Conservation (phyloP, 306 rosid species). For the Pachyrhizus erosus region DNA sequence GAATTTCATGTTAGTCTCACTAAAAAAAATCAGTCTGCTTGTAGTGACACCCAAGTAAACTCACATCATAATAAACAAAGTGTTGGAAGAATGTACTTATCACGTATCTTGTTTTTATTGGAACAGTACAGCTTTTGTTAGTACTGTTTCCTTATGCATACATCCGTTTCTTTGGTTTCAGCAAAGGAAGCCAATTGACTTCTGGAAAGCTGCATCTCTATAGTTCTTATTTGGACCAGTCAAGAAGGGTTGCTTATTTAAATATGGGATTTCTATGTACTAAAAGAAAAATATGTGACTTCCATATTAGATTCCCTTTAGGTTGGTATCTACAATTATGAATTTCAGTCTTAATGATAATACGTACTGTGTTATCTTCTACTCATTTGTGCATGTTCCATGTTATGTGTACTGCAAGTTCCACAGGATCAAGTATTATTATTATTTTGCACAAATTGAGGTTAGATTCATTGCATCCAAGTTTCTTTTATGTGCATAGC, state of each 20-base stretch:
- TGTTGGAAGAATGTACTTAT: neutral
- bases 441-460: neutral
- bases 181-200: slow-evolving; percentile 87
- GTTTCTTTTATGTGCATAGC: neutral
- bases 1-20: neutral
- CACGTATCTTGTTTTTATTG: slow-evolving; percentile 3
- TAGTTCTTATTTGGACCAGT: slow-evolving; percentile 47
- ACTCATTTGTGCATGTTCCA: slow-evolving; percentile 4
- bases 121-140: neutral
- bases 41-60: neutral
- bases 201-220: slow-evolving; percentile 75
- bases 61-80: neutral
- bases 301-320: slow-evolving; percentile 8
- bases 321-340: slow-evolving; percentile 3
- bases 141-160: slow-evolving; percentile 7
- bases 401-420: slow-evolving; percentile 3
- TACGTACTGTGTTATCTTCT: neutral
- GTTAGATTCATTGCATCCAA: neutral
- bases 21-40: neutral
- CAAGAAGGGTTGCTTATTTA: neutral
- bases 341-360: neutral
- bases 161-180: slow-evolving; percentile 49
- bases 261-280: slow-evolving; percentile 11
- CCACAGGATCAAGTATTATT: neutral
- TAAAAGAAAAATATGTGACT: slow-evolving; percentile 28